phyloP scores from a whole-genome alignment of 306 rosid species.

The Urtica urens region DNA sequence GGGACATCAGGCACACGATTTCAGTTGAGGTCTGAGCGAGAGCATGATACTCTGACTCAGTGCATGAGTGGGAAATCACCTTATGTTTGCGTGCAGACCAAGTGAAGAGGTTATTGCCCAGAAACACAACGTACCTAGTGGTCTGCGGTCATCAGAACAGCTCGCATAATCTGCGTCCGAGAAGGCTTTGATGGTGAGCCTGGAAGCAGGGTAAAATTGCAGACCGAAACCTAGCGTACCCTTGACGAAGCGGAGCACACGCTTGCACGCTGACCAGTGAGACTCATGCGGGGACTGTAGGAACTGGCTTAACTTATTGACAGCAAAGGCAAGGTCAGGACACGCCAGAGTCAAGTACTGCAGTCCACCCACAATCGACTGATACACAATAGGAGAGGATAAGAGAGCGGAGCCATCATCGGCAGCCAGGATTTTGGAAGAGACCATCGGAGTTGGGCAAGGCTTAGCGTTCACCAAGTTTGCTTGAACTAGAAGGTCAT shows the following conservation, averaged over 20 bases:
- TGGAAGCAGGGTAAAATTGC: background rate
- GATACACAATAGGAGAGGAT: background rate
- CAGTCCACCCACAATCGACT: background rate
- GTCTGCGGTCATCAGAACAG: background rate
- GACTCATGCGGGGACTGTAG: background rate
- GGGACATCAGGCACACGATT: background rate
- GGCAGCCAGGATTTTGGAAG: background rate
- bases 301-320: background rate
- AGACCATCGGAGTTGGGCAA: background rate
- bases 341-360: background rate
- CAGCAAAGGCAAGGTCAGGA: background rate
- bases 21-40: too few species aligned
- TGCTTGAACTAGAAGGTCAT: background rate
- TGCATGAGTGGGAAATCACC: background rate
- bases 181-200: background rate
- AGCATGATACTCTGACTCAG: background rate
- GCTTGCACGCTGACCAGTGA: background rate
- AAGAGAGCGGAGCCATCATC: too few species aligned
- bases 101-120: background rate
- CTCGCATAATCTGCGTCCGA: background rate
- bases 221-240: background rate
- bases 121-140: background rate
- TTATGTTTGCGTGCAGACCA: background rate
- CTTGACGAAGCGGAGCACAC: background rate
- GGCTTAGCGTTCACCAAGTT: background rate